Evolutionary conservation across 2,329 filamentous ascomycete species (phyloP).

Genomic region (Sporothrix inflata): DNA sequence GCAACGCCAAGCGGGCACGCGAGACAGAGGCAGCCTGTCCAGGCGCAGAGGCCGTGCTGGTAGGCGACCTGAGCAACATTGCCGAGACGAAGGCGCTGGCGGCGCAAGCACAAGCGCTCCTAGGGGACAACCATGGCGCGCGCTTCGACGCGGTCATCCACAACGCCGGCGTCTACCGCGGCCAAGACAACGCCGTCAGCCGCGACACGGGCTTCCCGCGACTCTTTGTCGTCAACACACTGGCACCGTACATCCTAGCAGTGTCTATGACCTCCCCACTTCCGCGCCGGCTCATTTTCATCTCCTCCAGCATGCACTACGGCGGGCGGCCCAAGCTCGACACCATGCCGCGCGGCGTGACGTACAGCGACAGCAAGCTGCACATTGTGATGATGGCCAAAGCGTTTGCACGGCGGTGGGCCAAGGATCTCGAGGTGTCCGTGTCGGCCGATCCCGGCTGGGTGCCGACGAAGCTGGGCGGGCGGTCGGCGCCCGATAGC

Average conservation of each 20-base stretch:
- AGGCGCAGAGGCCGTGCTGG: slow-evolving; percentile 53
- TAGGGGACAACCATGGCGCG: slow-evolving; percentile 30
- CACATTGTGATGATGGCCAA: slow-evolving; percentile 60
- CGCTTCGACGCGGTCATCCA: slow-evolving; percentile 60
- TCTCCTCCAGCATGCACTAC: slow-evolving; percentile 56
- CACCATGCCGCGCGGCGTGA: slow-evolving; percentile 30
- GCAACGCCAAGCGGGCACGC: slow-evolving; percentile 56
- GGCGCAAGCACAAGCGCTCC: slow-evolving; percentile 47
- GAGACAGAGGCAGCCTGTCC: slow-evolving; percentile 54
- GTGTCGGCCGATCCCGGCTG: slow-evolving; percentile 57
- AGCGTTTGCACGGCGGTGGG: slow-evolving; percentile 53
- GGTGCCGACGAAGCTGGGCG: slow-evolving; percentile 60
- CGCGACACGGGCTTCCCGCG: slow-evolving; percentile 46
- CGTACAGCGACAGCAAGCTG: slow-evolving; percentile 59
- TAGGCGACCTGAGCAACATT: slow-evolving; percentile 57
- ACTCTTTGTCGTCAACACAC: slow-evolving; percentile 58
- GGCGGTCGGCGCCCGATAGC: slow-evolving; percentile 49
- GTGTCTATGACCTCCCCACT: slow-evolving; percentile 48
- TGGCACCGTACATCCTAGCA: slow-evolving; percentile 62
- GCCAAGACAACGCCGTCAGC: slow-evolving; percentile 40
- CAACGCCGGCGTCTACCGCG: slow-evolving; percentile 58
- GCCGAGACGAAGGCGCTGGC: slow-evolving; percentile 56
- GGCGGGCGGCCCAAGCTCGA: slow-evolving; percentile 53
- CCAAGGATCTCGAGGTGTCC: not conserved
- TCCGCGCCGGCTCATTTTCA: slow-evolving; percentile 54